Evolutionary conservation across 345 rosid species (phyloP), one percentile per base, ranked within the genome.

Genomic region (Populus simonii): DNA sequence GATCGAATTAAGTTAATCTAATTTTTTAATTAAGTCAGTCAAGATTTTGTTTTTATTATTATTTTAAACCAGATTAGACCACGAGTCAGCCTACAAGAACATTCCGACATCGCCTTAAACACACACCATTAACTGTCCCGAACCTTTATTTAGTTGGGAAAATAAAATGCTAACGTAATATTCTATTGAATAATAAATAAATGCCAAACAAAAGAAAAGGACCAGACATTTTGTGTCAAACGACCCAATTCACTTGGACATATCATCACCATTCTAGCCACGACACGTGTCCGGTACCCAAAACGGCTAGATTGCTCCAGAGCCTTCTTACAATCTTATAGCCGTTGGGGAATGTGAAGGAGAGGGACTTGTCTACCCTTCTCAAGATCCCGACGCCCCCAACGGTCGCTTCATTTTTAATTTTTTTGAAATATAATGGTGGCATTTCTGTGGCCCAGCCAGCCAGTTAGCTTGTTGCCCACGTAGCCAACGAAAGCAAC

Each of bases 261-360:
- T 22, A 53, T 22, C 10, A 20, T 7, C 25, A 57, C 63, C 63
- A n/a, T 25, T 57, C 4, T n/a, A 11, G 11, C 63, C 63, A 35
- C 16, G n/a, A 72, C 35, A 70, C 59, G 35, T 27, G 49, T n/a
- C 49, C 55, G 3, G 5, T 3, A 23, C 38, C 15, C 18, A 0
- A 62, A n/a, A 25, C 69, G 16, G 68, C 31, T 70, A 70, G 61
- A 70, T 70, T 16, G 73, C 25, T 70, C 57, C 59, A 25, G 73
- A 43, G 59, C n/a, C 36, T 45, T 45, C 15, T 45, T 20, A 8
- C 20, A 27, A 23, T 63, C 1, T 20, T 38, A 5, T 68, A 68
- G 72, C 72, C 72, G 72, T 68, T 17, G 22, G 39, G 9, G 36
- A 27, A 27, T 16, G 8, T 4, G 55, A 43, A 41, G 2, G 39